A percentile compares a stretch with the other conserved stretches of the same genome.
These are phyloP conservation scores for Epichloe baconii DNA, from an alignment of 2,329 filamentous ascomycete genomes.

Conservation along the genomic window DNA sequence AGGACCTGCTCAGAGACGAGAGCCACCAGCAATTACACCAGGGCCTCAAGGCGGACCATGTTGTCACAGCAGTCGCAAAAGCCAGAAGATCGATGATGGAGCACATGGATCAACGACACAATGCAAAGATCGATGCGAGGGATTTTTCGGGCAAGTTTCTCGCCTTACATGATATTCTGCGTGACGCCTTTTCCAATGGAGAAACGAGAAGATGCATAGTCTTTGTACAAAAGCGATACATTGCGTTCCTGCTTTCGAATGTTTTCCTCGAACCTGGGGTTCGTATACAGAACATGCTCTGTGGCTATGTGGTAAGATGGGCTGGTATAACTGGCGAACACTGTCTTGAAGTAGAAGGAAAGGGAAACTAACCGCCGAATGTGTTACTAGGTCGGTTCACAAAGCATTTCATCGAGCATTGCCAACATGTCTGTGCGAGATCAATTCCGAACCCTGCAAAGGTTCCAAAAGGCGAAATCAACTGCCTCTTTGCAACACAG, in stretches of 20 bases:
- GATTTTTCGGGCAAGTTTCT: constrained; percentile 62
- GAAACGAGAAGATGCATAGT: constrained; percentile 53
- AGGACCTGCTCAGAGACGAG: not conserved
- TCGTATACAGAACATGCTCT: constrained; percentile 42
- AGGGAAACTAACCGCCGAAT: not conserved
- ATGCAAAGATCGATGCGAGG: constrained; percentile 8
- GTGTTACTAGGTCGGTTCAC: constrained; percentile 16
- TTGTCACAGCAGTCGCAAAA: not conserved
- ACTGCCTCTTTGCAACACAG: constrained; percentile 54
- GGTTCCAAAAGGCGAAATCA: constrained; percentile 46
- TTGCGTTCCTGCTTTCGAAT: constrained; percentile 58
- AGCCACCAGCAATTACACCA: not conserved
- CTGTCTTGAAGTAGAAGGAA: not conserved
- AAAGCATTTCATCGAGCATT: constrained; percentile 29
- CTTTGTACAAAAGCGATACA: constrained; percentile 70
- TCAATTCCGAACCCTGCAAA: constrained; percentile 60
- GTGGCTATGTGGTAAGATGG: constrained; percentile 46
- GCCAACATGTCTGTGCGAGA: constrained; percentile 55
- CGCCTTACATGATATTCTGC: constrained; percentile 46
- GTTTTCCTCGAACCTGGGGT: constrained; percentile 47
- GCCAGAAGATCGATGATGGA: not conserved
- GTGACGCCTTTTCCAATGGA: constrained; percentile 50
- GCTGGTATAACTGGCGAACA: not conserved
- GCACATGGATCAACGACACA: not conserved
- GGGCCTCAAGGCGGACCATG: not conserved